Percentiles rank a stretch among this genome's conserved stretches.
phyloP scores from a whole-genome alignment of 1,284 basidiomycete species.

The Apiotrichum sp. region DNA sequence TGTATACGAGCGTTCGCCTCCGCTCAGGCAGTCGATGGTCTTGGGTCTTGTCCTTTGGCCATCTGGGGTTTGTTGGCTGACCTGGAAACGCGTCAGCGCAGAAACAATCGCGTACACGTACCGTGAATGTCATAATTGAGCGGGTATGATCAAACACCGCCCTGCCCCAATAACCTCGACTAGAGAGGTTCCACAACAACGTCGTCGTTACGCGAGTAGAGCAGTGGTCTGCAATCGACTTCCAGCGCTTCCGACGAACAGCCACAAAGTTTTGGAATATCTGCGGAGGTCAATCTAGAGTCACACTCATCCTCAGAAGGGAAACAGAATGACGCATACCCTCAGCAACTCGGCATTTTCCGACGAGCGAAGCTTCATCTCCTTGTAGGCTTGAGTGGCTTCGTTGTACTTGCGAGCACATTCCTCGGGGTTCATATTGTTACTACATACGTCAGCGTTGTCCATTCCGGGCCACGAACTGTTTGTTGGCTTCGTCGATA shows the following conservation, averaged over 20 bases:
- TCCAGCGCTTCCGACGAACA: conserved; percentile 57
- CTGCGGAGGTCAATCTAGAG: conserved; percentile 47
- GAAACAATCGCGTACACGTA: too few relatives aligned
- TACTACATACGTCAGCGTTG: conserved; percentile 46
- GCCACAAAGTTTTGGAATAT: too few relatives aligned
- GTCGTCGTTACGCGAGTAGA: conserved; percentile 74
- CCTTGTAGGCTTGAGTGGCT: conserved; percentile 9
- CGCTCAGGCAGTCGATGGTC: conserved; percentile 53
- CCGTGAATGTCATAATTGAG: too few relatives aligned
- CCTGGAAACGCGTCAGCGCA: too few relatives aligned
- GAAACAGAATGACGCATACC: conserved; percentile 6
- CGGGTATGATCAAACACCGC: conserved; percentile 65
- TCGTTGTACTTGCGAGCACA: conserved; percentile 61
- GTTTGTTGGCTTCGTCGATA: conserved; percentile 62
- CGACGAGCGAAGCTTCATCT: conserved; percentile 42
- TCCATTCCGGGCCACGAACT: conserved; percentile 47
- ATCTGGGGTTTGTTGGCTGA: too few relatives aligned
- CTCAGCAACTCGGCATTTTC: neutral
- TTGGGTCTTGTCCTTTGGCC: neutral
- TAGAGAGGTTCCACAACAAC: conserved; percentile 73
- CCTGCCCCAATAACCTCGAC: conserved; percentile 79
- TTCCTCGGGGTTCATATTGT: conserved; percentile 71
- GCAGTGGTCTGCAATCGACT: conserved; percentile 77
- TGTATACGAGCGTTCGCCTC: conserved; percentile 95
- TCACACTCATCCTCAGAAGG: too few relatives aligned